phyloP scores from a whole-genome alignment of 2,329 filamentous ascomycete genomes.

The Exophiala oligosperma region DNA sequence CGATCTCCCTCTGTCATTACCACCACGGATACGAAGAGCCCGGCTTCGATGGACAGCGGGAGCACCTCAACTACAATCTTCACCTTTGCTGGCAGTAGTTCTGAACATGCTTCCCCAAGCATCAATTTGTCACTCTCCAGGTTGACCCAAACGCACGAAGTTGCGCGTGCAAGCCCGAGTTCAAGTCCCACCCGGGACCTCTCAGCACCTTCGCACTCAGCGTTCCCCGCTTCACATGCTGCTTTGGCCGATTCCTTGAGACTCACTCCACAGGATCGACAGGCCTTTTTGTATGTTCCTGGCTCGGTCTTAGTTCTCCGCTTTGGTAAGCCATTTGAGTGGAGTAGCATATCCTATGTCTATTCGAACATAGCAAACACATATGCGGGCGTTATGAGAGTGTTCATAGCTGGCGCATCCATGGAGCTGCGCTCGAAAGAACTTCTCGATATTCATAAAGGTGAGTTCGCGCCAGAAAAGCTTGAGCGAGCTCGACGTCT shows the following conservation, averaged over 20 bases:
- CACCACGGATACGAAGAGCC: too few species aligned
- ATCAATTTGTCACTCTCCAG: too few species aligned
- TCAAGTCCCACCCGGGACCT: neutral
- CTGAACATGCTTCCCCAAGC: too few species aligned
- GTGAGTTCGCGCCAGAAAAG: slow-evolving; percentile 33
- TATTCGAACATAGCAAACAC: slow-evolving; percentile 37
- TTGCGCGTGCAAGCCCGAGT: neutral
- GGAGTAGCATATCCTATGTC: slow-evolving; percentile 40
- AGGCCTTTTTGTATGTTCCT: slow-evolving; percentile 38
- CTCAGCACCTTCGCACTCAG: neutral
- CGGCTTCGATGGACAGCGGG: too few species aligned
- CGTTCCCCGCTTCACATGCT: slow-evolving; percentile 23
- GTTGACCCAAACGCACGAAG: too few species aligned
- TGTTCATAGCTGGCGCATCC: slow-evolving; percentile 40
- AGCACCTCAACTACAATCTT: too few species aligned
- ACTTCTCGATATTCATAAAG: slow-evolving; percentile 30
- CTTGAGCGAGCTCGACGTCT: slow-evolving; percentile 29
- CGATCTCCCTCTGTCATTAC: too few species aligned
- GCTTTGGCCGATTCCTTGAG: slow-evolving; percentile 38
- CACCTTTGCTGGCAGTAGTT: too few species aligned
- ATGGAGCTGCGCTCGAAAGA: slow-evolving; percentile 40
- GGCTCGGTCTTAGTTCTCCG: slow-evolving; percentile 37
- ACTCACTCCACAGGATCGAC: slow-evolving; percentile 36
- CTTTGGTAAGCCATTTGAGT: slow-evolving; percentile 40
- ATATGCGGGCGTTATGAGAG: slow-evolving; percentile 41